Conservation (phyloP, 2,329 filamentous ascomycete species). For the Graphilbum fragrans region DNA sequence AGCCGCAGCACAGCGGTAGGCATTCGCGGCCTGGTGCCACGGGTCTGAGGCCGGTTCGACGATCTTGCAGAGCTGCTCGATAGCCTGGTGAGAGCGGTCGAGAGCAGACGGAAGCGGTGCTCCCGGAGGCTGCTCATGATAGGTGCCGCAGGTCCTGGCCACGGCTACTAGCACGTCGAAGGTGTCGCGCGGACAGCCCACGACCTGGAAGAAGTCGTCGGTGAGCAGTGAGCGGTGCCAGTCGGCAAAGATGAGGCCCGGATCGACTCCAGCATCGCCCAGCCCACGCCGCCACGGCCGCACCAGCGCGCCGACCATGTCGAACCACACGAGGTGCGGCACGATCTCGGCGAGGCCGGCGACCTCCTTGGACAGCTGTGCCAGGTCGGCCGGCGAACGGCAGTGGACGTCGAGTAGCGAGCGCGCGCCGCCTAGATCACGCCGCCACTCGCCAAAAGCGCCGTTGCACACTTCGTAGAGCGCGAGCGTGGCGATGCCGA, state of each 20-base stretch:
- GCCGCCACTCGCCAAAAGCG: constrained; percentile 24
- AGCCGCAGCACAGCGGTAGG: constrained; percentile 22
- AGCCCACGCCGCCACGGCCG: not conserved
- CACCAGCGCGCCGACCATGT: constrained; percentile 20
- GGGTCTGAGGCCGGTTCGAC: constrained; percentile 1
- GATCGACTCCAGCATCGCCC: not conserved
- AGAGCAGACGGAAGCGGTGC: constrained; percentile 12
- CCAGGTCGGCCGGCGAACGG: constrained; percentile 19
- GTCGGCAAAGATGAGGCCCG: constrained; percentile 23
- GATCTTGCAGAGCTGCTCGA: too few relatives aligned
- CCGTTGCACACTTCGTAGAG: constrained; percentile 30
- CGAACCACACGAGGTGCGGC: constrained; percentile 27
- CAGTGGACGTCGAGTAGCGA: constrained; percentile 28
- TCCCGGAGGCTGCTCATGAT: constrained; percentile 12
- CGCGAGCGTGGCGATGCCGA: constrained; percentile 30
- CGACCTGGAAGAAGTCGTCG: constrained; percentile 20
- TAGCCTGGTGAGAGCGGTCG: too few relatives aligned
- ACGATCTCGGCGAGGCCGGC: constrained; percentile 24
- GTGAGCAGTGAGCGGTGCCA: constrained; percentile 25
- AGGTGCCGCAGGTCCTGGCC: constrained; percentile 13
- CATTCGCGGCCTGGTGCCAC: constrained; percentile 15
- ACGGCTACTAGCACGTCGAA: constrained; percentile 23
- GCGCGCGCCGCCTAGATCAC: constrained; percentile 25
- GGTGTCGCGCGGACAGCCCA: constrained; percentile 24
- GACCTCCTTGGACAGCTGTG: constrained; percentile 18